Base-by-base conservation (phyloP, 306 rosid genomes). In the Myrica gale region DNA sequence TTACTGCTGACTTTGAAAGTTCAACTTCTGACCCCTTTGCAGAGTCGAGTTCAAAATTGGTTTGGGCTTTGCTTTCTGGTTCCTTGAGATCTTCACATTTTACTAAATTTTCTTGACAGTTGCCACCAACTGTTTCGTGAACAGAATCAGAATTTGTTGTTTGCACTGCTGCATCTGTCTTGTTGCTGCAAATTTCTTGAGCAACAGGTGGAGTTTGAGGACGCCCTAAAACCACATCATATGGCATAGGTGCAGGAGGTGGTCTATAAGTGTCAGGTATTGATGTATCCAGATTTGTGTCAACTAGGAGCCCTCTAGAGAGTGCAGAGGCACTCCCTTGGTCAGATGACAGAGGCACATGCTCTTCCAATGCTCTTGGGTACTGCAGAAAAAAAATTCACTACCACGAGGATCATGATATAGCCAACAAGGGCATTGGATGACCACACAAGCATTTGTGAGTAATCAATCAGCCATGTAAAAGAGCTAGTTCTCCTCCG, bases 201-300 rank as follows among this genome's bases (percentile, higher is more conserved):
- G 79, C 65, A 26, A 58, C 70, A 37, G 92, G 89, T 23, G 97
- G 87, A 71, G 88, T 85, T 70, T 74, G 96, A 80, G 92, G 82
- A 76, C 57, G 74, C 79, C 73, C 85, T 52, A 73, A n/a, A 21
- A 89, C 78, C 71, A 82, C 90, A 66, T 87, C 82, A 84, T 84
- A 92, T 69, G 97, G 98, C 42, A 88, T 82, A 78, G 99, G 98
- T 74, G 89, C 85, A 41, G 98, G 96, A 76, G 99, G 98, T 4
- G 97, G 83, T 84, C 93, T 96, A 70, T 88, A 88, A 65, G 93
- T 90, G 82, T 92, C 98, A 51, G 97, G 99, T 72, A 85, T 88
- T 62, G 96, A 85, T 43, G 98, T 92, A 55, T 92, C 97, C 76
- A 92, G 90, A 80, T 90, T 96, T 15, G 97, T 88, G 82, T 92